These are phyloP conservation scores for Withania somnifera DNA, from an alignment of 305 asterid species.

Conservation along the genomic window DNA sequence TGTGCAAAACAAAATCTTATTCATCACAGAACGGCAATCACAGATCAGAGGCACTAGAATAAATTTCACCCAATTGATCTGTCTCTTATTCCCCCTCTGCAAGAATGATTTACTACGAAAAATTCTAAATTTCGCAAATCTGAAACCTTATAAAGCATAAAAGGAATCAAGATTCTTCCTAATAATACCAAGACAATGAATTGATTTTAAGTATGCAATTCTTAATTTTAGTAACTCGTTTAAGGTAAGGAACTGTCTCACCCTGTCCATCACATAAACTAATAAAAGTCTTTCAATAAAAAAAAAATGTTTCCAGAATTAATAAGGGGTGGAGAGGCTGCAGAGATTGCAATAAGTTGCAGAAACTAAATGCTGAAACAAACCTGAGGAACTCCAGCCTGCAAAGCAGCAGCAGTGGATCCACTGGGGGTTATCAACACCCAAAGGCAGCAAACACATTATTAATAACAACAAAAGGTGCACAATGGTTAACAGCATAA, in stretches of 20 bases:
- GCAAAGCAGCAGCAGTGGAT: slow-evolving; percentile 83
- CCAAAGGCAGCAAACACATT: slow-evolving; percentile 4
- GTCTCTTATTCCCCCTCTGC: background rate
- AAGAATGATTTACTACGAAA: background rate
- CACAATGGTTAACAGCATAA: background rate
- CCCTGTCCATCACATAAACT: background rate
- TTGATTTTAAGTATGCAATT: background rate
- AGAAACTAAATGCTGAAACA: slow-evolving; percentile 13
- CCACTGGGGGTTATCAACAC: slow-evolving; percentile 45
- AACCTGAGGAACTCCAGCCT: slow-evolving; percentile 92
- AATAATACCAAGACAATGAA: background rate
- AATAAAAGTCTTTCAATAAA: background rate
- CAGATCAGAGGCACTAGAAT: background rate
- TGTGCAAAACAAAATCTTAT: background rate
- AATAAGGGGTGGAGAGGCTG: background rate
- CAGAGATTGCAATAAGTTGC: background rate
- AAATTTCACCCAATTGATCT: background rate
- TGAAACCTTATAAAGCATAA: background rate
- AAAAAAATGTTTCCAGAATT: background rate
- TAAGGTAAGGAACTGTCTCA: background rate
- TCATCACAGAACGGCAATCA: background rate
- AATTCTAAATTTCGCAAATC: background rate
- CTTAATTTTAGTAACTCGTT: background rate
- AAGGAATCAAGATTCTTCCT: background rate
- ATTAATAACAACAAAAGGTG: background rate